Conservation (phyloP, 495 filamentous ascomycete genomes). For the Echria macrotheca region DNA sequence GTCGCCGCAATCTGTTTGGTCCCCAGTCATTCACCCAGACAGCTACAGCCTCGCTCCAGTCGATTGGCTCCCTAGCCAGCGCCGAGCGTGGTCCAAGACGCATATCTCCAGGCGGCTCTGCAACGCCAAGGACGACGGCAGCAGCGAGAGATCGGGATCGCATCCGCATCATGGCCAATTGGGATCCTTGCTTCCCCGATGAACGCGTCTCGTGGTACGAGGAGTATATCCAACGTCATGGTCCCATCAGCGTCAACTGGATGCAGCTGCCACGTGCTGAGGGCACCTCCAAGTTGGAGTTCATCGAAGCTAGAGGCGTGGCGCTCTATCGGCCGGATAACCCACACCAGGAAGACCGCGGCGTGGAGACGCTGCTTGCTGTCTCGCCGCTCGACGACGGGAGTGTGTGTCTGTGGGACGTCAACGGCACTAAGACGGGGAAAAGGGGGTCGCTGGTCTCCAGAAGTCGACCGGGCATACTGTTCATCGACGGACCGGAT, state of each 20-base stretch:
- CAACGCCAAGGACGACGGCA: no score
- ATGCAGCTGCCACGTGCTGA: constrained; percentile 45
- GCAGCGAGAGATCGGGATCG: constrained; percentile 43
- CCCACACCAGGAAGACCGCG: constrained; percentile 39
- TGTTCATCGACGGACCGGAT: constrained; percentile 46
- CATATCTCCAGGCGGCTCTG: no score
- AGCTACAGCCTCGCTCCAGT: no score
- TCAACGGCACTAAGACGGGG: constrained; percentile 51
- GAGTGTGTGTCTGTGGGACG: constrained; percentile 79
- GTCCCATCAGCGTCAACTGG: constrained; percentile 68
- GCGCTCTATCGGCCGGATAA: constrained; percentile 53
- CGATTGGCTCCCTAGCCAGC: background rate
- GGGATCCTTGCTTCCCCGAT: constrained; percentile 71
- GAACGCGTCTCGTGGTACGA: constrained; percentile 75
- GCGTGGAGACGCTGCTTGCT: constrained; percentile 47
- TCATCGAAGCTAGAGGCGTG: constrained; percentile 57
- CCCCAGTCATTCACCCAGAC: no score
- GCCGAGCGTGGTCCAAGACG: no score
- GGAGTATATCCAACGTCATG: constrained; percentile 81
- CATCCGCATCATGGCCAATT: constrained; percentile 58
- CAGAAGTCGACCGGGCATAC: constrained; percentile 57
- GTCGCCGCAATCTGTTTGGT: constrained; percentile 31
- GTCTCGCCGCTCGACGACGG: constrained; percentile 82
- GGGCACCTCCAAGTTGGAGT: constrained; percentile 25
- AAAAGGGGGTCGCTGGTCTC: constrained; percentile 61